These are phyloP conservation scores for Fusarium sp. DNA, from an alignment of 2,329 filamentous ascomycete species.

Conservation along the genomic window DNA sequence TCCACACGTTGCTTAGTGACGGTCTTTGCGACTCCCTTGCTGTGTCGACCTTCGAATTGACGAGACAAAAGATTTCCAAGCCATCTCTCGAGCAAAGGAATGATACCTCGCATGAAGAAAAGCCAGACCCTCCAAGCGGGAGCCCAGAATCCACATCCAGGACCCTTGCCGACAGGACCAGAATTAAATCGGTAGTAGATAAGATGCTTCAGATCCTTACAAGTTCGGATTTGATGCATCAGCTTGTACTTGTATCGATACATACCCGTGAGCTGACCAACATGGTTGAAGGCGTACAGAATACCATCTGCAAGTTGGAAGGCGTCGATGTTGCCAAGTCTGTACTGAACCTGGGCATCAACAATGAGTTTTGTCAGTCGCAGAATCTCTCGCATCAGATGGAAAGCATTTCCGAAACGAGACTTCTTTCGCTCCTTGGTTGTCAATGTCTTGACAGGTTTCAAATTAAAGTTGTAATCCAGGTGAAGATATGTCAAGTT, in stretches of 20 bases:
- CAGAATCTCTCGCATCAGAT: slow-evolving; percentile 97
- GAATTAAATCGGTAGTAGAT: slow-evolving; percentile 99
- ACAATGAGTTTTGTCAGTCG: slow-evolving; percentile 97
- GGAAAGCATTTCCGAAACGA: slow-evolving; percentile 98
- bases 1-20: slow-evolving; percentile 99
- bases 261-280: slow-evolving; percentile 98
- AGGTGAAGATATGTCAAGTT: slow-evolving; percentile 98
- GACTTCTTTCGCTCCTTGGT: slow-evolving; percentile 99
- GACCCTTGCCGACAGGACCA: slow-evolving; percentile 95
- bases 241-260: slow-evolving; percentile 99
- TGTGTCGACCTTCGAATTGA: slow-evolving; percentile 98
- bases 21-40: slow-evolving; percentile 98
- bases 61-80: slow-evolving; percentile 95
- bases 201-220: slow-evolving; percentile 98
- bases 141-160: slow-evolving; percentile 98
- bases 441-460: slow-evolving; percentile 97
- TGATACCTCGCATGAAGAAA: slow-evolving; percentile 99
- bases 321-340: slow-evolving; percentile 96
- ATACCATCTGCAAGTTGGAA: slow-evolving; percentile 99
- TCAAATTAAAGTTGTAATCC: slow-evolving; percentile 99
- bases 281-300: slow-evolving; percentile 99
- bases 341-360: slow-evolving; percentile 97
- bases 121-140: slow-evolving; percentile 99
- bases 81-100: slow-evolving; percentile 96
- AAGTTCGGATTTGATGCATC: slow-evolving; percentile 99